These are phyloP conservation scores for Rhizopogon vinicolor DNA, from an alignment of 768 basidiomycete species.

Conservation along the genomic window DNA sequence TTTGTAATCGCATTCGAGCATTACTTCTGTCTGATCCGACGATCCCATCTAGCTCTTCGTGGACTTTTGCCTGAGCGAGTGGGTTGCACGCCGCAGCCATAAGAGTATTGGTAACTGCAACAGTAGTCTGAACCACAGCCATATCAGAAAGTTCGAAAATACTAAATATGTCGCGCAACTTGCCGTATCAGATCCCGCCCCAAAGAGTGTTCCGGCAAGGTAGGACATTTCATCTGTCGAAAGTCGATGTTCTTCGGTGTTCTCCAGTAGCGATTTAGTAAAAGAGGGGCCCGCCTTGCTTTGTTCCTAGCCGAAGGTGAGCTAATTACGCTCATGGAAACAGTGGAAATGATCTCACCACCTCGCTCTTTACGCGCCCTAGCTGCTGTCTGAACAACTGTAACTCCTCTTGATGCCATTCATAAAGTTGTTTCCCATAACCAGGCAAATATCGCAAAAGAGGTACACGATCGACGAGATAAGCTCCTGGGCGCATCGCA, in stretches of 20 bases:
- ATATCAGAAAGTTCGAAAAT: neutral
- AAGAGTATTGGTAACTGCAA: slow-evolving; percentile 43
- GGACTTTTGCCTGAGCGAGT: slow-evolving; percentile 39
- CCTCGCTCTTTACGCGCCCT: slow-evolving; percentile 32
- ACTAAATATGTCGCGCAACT: neutral
- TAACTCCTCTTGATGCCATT: slow-evolving; percentile 49
- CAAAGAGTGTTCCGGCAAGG: slow-evolving; percentile 54
- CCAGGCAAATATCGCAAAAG: slow-evolving; percentile 44
- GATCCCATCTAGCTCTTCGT: slow-evolving; percentile 44
- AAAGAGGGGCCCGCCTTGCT: slow-evolving; percentile 26
- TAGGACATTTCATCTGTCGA: slow-evolving; percentile 48
- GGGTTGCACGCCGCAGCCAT: slow-evolving; percentile 49
- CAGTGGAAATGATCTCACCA: slow-evolving; percentile 24
- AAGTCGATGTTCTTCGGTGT: slow-evolving; percentile 41
- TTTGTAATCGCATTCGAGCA: neutral
- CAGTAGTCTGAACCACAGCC: slow-evolving; percentile 30
- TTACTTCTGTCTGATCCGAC: slow-evolving; percentile 30
- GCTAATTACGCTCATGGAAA: neutral
- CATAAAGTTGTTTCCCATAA: slow-evolving; percentile 47
- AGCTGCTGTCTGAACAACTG: slow-evolving; percentile 45
- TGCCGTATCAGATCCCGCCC: slow-evolving; percentile 52
- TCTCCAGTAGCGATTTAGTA: slow-evolving; percentile 46
- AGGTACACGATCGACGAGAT: slow-evolving; percentile 48
- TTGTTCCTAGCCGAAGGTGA: neutral
- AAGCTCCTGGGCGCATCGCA: slow-evolving; percentile 38